phyloP scores from a whole-genome alignment of 1,139 yeast species.

The Debaryomyces fabryi region DNA sequence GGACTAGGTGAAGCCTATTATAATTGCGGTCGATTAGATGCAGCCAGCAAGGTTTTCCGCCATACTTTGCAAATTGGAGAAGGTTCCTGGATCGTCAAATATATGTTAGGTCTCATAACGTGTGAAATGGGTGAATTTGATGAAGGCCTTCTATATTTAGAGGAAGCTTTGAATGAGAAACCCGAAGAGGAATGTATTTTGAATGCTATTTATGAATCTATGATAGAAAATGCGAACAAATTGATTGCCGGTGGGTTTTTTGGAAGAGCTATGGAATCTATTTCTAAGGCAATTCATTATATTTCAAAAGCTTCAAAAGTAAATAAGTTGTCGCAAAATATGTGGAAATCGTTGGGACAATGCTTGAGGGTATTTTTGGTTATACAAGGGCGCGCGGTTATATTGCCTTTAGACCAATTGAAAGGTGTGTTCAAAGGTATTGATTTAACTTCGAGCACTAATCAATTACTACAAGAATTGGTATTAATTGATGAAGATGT shows the following conservation, averaged over 20 bases:
- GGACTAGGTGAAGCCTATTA: slow-evolving; percentile 93
- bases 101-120: slow-evolving; percentile 67
- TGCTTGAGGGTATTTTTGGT: slow-evolving; percentile 47
- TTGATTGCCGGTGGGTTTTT: slow-evolving; percentile 64
- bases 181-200: slow-evolving; percentile 62
- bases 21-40: slow-evolving; percentile 82
- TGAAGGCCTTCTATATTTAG: slow-evolving; percentile 33
- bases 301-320: slow-evolving; percentile 45
- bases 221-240: slow-evolving; percentile 55
- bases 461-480: neutral
- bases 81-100: slow-evolving; percentile 58
- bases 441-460: slow-evolving; percentile 10
- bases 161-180: slow-evolving; percentile 41
- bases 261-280: slow-evolving; percentile 53
- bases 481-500: neutral
- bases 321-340: slow-evolving; percentile 42
- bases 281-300: slow-evolving; percentile 49
- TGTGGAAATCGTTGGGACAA: slow-evolving; percentile 61
- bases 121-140: slow-evolving; percentile 45
- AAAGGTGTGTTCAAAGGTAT: slow-evolving; percentile 32
- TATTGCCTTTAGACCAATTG: slow-evolving; percentile 48
- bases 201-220: slow-evolving; percentile 59
- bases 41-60: slow-evolving; percentile 80
- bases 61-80: slow-evolving; percentile 58
- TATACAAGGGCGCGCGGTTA: slow-evolving; percentile 44